Evolutionary conservation across 495 filamentous ascomycete genomes (phyloP), one percentile per base, ranked within the genome.

Genomic region (Hypoxylon subgilvum): DNA sequence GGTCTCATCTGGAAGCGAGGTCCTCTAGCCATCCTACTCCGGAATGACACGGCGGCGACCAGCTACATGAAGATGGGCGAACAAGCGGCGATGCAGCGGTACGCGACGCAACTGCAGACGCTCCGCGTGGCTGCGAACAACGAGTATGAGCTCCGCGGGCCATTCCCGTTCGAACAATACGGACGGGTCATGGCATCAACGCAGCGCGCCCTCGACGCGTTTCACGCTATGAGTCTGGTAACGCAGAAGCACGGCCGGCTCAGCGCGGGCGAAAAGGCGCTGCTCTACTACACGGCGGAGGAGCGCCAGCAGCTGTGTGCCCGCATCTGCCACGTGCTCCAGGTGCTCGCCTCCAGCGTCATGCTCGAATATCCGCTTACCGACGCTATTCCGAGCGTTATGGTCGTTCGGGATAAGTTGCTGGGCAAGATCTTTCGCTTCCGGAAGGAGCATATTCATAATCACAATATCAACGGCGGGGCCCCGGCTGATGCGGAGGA

Each of bases 1-100:
- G 88, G 88, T n/a, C 77, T 97, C 13, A 89, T 97, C 49, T 98
- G 94, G 94, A 92, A 89, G 69, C 84, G 90, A n/a, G 92, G 94
- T n/a, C 94, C 94, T 0, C 76, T 98, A 12, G 86, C 88, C 1
- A 82, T 82, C 10, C 82, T 95, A 22, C 78, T 90, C 1, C 69
- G 75, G 9, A 77, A 71, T 40, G 69, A 78, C 40, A 72, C 78
- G 44, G 51, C 64, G n/a, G 72, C 74, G 7, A 76, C 85, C 14
- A 76, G 82, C 7, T 97, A 96, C 69, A 88, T 96, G 80, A 87
- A 86, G 57, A 81, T 90, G 1, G 81, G 86, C 12, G 94, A 97
- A 71, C 91, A 93, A 69, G 80, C 89, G 9, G 82, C 80, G 0
- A 76, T 86, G 35, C 78, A 79, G 54, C 75, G 79, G 42, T 83